A percentile compares a stretch with the other conserved stretches of the same genome.
Evolutionary conservation across 1,139 yeast species (phyloP).

Genomic region (Candida sanyaensis): DNA sequence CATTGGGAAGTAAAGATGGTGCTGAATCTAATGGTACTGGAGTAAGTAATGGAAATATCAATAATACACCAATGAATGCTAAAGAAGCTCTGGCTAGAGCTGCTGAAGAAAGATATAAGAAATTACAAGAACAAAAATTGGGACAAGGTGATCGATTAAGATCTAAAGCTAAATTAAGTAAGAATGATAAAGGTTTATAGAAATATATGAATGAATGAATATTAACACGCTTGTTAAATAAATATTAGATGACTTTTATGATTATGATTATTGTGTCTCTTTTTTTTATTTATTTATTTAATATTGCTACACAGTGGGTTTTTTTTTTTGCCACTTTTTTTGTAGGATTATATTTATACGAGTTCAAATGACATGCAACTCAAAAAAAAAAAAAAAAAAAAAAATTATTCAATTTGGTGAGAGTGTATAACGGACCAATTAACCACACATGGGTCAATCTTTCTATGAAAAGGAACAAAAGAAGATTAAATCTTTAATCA

Average conservation of each 20-base stretch:
- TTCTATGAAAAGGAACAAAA: conserved; percentile 32
- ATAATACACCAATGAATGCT: conserved; percentile 5
- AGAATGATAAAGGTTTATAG: conserved; percentile 5
- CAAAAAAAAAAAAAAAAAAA: background rate
- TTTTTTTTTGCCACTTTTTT: background rate
- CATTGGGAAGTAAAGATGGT: conserved; percentile 6
- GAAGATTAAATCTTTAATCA: conserved; percentile 25
- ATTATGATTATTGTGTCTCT: background rate
- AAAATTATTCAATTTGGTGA: background rate
- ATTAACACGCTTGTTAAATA: too few relatives aligned
- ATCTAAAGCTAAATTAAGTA: conserved; percentile 10
- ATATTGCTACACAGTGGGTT: too few relatives aligned
- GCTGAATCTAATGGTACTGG: background rate
- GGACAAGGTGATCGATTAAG: conserved; percentile 11
- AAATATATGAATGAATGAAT: background rate
- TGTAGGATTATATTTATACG: background rate
- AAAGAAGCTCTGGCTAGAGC: conserved; percentile 14
- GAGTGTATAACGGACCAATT: too few relatives aligned
- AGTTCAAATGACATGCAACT: background rate
- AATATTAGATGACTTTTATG: background rate
- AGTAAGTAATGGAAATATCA: background rate
- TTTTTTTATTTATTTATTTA: background rate
- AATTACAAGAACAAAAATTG: conserved; percentile 8
- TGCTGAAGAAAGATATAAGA: conserved; percentile 14
- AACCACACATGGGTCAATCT: conserved; percentile 19